These are phyloP conservation scores for Lenwebbia sp. DNA, from an alignment of 345 rosid species.

Conservation along the genomic window DNA sequence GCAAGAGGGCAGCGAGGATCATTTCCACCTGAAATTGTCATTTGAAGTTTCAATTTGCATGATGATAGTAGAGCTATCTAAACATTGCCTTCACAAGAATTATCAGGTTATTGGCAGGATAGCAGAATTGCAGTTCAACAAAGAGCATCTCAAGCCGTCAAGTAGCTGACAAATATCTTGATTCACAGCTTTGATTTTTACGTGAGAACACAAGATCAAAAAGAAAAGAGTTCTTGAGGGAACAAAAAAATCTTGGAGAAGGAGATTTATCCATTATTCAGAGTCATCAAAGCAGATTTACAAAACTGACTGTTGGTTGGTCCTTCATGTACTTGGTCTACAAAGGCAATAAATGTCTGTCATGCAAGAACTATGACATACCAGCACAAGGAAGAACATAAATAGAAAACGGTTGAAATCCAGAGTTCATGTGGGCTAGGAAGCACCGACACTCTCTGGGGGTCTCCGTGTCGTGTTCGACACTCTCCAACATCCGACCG, in stretches of 20 bases:
- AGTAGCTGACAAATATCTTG: neutral
- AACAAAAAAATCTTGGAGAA: neutral
- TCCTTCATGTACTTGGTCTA: neutral
- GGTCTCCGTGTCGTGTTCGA: too few relatives aligned
- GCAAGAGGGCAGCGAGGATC: constrained; percentile 80
- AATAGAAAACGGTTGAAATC: neutral
- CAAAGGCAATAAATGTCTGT: neutral
- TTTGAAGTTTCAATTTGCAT: neutral
- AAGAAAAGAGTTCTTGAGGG: neutral
- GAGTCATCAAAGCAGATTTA: neutral
- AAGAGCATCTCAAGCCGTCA: neutral
- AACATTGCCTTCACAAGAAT: neutral
- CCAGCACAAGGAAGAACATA: neutral
- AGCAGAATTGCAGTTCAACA: neutral
- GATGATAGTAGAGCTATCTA: neutral
- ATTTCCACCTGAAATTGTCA: constrained; percentile 38
- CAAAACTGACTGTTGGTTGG: neutral
- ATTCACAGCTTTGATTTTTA: neutral
- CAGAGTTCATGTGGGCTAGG: neutral
- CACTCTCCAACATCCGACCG: too few relatives aligned
- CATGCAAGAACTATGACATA: neutral
- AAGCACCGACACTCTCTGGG: too few relatives aligned
- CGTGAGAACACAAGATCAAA: neutral
- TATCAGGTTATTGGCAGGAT: neutral
- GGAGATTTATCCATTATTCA: neutral